phyloP scores from a whole-genome alignment of 345 rosid species.

The Xanthoceras sorbifolium region DNA sequence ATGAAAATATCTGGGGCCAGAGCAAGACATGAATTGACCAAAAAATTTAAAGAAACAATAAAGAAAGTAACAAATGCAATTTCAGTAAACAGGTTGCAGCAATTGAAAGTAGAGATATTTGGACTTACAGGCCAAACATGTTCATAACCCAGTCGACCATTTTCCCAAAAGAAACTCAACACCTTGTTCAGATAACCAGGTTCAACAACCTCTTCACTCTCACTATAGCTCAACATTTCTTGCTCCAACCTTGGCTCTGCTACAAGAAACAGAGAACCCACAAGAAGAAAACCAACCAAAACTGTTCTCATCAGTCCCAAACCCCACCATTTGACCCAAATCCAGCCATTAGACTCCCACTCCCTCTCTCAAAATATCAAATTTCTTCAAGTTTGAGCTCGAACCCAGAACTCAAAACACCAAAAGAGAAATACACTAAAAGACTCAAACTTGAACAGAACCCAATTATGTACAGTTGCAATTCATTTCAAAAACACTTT shows the following conservation, averaged over 20 bases:
- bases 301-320: slow-evolving; percentile 1
- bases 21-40: too few relatives aligned
- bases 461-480: not conserved
- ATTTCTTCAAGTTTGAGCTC: not conserved
- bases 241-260: slow-evolving; percentile 24
- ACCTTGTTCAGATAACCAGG: slow-evolving; percentile 5
- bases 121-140: slow-evolving; percentile 41
- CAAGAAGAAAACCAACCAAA: slow-evolving; percentile 22
- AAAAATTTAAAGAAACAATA: too few relatives aligned
- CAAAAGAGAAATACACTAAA: not conserved
- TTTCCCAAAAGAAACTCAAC: slow-evolving; percentile 15
- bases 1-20: too few relatives aligned
- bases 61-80: too few relatives aligned
- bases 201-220: slow-evolving; percentile 11
- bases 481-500: not conserved
- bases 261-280: slow-evolving; percentile 14
- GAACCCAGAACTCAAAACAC: not conserved
- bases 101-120: too few relatives aligned
- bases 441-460: not conserved
- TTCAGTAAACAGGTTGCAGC: too few relatives aligned
- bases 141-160: slow-evolving; percentile 13
- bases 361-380: not conserved
- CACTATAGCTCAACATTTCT: slow-evolving; percentile 8
- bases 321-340: slow-evolving; percentile 6
- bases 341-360: not conserved